A percentile compares a stretch with the other conserved stretches of the same genome.
Conservation (phyloP, 345 rosid species). For the Conringia planisiliqua region DNA sequence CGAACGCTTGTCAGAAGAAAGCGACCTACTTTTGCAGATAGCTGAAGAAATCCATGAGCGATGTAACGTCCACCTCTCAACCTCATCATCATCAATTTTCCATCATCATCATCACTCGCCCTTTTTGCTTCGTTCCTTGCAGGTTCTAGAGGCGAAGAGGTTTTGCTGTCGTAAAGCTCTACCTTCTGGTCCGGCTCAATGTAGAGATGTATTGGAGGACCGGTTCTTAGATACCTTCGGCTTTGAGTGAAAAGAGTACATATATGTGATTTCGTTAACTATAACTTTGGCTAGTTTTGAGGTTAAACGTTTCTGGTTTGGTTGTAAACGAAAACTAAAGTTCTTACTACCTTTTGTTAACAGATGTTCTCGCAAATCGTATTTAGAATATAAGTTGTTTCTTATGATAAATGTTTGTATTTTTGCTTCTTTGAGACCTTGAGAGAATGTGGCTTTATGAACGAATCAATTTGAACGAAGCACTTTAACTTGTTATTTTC, state of each 20-base stretch:
- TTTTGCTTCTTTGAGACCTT: neutral
- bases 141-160: neutral
- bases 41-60: neutral
- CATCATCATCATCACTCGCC: neutral
- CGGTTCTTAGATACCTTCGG: neutral
- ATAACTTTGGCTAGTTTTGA: neutral
- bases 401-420: neutral
- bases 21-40: neutral
- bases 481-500: neutral
- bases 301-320: neutral
- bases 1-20: constrained; percentile 36
- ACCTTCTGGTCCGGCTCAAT: neutral
- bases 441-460: neutral
- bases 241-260: neutral
- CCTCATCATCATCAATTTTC: neutral
- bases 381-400: neutral
- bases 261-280: neutral
- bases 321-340: too few species aligned
- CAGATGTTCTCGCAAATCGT: neutral
- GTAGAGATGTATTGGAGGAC: neutral
- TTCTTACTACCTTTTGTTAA: neutral
- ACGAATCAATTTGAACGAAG: neutral
- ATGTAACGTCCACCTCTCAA: constrained; percentile 2
- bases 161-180: neutral
- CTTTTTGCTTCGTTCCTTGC: constrained; percentile 10